Evolutionary conservation across 768 basidiomycete species (phyloP).

Genomic region (Leucocoprinus leucothites): DNA sequence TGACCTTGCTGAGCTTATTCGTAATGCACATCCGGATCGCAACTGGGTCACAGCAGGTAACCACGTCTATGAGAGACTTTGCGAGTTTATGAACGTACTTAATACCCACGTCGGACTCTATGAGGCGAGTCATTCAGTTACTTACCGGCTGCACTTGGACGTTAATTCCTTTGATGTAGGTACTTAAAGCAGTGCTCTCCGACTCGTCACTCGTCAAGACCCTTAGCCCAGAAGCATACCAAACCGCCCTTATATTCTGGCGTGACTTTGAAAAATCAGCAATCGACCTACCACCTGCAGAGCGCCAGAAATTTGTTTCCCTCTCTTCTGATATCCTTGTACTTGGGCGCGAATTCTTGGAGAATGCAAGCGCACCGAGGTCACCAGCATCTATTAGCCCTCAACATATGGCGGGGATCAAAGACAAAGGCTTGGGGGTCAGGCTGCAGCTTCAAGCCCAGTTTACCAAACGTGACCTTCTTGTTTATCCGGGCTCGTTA

Average conservation of each 20-base stretch:
- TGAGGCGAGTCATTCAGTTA: conserved; percentile 52
- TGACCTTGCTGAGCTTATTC: conserved; percentile 90
- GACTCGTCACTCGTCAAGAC: conserved; percentile 65
- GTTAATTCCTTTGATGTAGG: conserved; percentile 37
- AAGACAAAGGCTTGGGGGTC: conserved; percentile 75
- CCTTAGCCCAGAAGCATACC: conserved; percentile 70
- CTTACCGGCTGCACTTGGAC: conserved; percentile 8
- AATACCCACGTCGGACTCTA: conserved; percentile 93
- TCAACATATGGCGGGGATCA: conserved; percentile 67
- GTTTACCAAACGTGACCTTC: conserved; percentile 71
- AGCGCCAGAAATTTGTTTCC: conserved; percentile 81
- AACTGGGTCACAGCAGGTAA: conserved; percentile 84
- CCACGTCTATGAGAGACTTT: conserved; percentile 84
- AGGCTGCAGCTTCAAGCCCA: conserved; percentile 72
- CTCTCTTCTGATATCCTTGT: conserved; percentile 86
- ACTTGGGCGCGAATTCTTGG: conserved; percentile 84
- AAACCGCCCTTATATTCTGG: conserved; percentile 92
- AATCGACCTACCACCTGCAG: conserved; percentile 76
- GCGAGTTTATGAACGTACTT: conserved; percentile 96
- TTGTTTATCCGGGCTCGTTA: conserved; percentile 80
- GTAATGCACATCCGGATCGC: conserved; percentile 89
- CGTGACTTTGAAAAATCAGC: conserved; percentile 98
- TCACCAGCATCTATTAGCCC: conserved; percentile 68
- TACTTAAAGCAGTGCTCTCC: conserved; percentile 65
- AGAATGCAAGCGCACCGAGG: conserved; percentile 58